Conservation (phyloP, 345 rosid genomes). For the Eucalyptus marginata region DNA sequence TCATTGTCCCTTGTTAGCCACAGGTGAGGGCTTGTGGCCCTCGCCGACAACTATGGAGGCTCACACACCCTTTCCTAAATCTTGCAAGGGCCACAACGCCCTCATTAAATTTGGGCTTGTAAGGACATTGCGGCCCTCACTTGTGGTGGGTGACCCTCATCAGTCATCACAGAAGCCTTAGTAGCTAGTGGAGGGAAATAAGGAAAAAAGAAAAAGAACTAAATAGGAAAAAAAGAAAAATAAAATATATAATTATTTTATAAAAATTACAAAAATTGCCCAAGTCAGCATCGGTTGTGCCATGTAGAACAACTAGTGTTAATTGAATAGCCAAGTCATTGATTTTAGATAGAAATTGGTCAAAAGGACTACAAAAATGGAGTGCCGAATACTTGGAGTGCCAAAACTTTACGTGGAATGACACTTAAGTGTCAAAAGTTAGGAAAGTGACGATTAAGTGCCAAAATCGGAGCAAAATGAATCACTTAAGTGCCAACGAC, state of each 20-base stretch:
- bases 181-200: background rate
- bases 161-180: background rate
- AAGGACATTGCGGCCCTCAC: background rate
- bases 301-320: fast-evolving
- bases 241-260: background rate
- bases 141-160: background rate
- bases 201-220: too few relatives aligned
- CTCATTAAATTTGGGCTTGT: background rate
- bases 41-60: background rate
- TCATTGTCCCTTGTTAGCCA: background rate
- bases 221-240: background rate
- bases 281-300: fast-evolving
- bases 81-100: background rate
- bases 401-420: too few relatives aligned
- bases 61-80: background rate
- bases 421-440: too few relatives aligned
- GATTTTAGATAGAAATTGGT: background rate
- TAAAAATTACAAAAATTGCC: background rate
- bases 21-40: background rate
- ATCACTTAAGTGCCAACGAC: too few relatives aligned
- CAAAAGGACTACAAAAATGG: background rate
- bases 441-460: too few relatives aligned
- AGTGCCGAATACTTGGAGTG: too few relatives aligned
- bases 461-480: too few relatives aligned
- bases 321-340: background rate